Evolutionary conservation across 768 basidiomycete genomes (phyloP), one percentile per base, ranked within the genome.

Genomic region (Rhodotorula paludigena): DNA sequence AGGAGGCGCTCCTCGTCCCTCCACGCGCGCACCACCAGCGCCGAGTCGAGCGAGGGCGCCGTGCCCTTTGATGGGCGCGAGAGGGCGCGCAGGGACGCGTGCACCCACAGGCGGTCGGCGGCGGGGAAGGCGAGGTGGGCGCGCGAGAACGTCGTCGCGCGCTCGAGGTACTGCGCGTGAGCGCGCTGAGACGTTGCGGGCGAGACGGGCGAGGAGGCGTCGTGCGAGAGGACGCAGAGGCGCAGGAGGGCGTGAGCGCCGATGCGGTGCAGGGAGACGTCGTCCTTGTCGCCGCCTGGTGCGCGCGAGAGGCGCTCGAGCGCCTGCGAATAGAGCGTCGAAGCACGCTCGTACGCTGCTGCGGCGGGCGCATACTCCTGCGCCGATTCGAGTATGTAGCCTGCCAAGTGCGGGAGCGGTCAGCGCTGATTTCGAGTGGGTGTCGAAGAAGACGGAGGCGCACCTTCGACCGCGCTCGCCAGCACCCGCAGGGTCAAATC

Each of bases 141-240:
- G 36, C 47, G 61, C 0, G 61, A 47, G 25, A 12, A 63, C 9
- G 33, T 18, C 20, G 16, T 7, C 11, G 57, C 54, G 30, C 51
- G 66, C 8, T 35, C 54, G 57, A 68, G 54, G 66, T 72, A 72
- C n/a, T 30, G 25, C 7, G n/a, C 52, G 33, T 68, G 70, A n/a
- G 59, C 57, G 32, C 30, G 49, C 41, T 20, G 41, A 42, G 41
- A 42, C 41, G 41, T 41, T 51, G 21, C 44, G 44, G 44, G n/a
- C n/a, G n/a, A 25, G n/a, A 12, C 42, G 41, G 32, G 28, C 33
- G 49, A 36, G 14, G 23, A 23, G 5, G n/a, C n/a, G n/a, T n/a
- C n/a, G n/a, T n/a, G 52, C 20, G 60, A 32, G 25, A 56, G 6
- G n/a, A 44, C 45, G 25, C 42, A 47, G 18, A 57, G 28, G 25